Evolutionary conservation across 495 filamentous ascomycete genomes (phyloP).

Genomic region (Clohesyomyces aquaticus): DNA sequence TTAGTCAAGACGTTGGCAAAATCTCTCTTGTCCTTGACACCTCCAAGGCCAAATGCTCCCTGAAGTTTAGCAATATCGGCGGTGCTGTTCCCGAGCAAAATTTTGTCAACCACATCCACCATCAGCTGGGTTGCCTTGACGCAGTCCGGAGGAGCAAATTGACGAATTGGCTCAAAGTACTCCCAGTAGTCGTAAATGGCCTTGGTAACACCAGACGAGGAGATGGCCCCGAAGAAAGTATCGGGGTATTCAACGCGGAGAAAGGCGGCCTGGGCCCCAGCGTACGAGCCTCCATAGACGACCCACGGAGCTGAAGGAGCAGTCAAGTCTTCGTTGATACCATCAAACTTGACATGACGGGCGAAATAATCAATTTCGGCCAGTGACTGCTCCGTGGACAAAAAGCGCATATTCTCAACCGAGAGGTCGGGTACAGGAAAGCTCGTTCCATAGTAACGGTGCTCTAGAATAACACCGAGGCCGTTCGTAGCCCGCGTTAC

Average conservation of each 20-base stretch:
- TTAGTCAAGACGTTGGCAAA: constrained; percentile 61
- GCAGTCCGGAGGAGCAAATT: constrained; percentile 60
- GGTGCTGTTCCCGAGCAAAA: constrained; percentile 60
- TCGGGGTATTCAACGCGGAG: constrained; percentile 70
- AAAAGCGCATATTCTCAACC: constrained; percentile 68
- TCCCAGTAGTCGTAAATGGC: constrained; percentile 72
- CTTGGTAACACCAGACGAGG: constrained; percentile 70
- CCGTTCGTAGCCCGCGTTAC: constrained; percentile 66
- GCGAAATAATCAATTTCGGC: constrained; percentile 77
- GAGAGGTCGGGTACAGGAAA: constrained; percentile 46
- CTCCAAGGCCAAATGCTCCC: constrained; percentile 59
- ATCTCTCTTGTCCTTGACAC: constrained; percentile 62
- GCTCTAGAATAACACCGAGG: constrained; percentile 75
- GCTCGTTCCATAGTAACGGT: constrained; percentile 40
- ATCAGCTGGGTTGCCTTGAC: constrained; percentile 61
- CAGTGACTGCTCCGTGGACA: constrained; percentile 74
- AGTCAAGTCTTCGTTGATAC: constrained; percentile 64
- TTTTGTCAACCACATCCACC: constrained; percentile 65
- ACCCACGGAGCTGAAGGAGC: constrained; percentile 64
- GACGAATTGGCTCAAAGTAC: constrained; percentile 68
- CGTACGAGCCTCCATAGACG: constrained; percentile 75
- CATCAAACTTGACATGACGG: constrained; percentile 64
- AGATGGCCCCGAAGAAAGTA: constrained; percentile 69
- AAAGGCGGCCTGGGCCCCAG: constrained; percentile 73
- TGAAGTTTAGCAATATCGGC: constrained; percentile 59